Percentiles rank a stretch among this genome's conserved stretches.
Conservation (phyloP, 495 filamentous ascomycete genomes). For the Penicillium antarcticum region DNA sequence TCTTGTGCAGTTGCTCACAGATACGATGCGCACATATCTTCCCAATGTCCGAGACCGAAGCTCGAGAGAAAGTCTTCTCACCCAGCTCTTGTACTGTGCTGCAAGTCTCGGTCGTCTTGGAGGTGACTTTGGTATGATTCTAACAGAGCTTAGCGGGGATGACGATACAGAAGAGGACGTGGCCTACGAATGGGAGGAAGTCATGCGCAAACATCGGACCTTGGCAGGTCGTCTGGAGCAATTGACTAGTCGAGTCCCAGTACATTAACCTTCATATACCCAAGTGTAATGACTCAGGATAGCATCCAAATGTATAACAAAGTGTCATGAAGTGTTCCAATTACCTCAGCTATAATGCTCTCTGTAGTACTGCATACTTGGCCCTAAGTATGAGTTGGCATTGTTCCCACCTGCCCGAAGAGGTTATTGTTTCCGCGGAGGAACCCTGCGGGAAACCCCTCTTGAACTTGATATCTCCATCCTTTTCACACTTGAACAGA, state of each 20-base stretch:
- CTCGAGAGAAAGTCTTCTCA: constrained; percentile 80
- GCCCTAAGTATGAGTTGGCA: too few species aligned
- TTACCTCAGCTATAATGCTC: not conserved
- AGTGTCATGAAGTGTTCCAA: not conserved
- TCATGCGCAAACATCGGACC: constrained; percentile 84
- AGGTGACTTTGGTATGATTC: constrained; percentile 86
- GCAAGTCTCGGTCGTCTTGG: constrained; percentile 89
- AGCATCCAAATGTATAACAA: not conserved
- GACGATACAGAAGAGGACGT: constrained; percentile 49
- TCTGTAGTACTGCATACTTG: too few species aligned
- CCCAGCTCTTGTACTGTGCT: constrained; percentile 93
- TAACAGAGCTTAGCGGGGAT: constrained; percentile 64
- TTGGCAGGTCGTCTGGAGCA: constrained; percentile 84
- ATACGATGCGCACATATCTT: constrained; percentile 75
- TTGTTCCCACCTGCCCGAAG: too few species aligned
- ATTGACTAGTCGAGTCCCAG: constrained; percentile 48
- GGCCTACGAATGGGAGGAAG: constrained; percentile 77
- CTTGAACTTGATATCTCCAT: too few species aligned
- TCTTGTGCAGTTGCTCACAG: constrained; percentile 75
- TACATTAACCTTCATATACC: constrained; percentile 14
- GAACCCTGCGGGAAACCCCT: too few species aligned
- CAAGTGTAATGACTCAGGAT: not conserved
- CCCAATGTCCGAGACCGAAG: constrained; percentile 78
- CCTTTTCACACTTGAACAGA: too few species aligned
- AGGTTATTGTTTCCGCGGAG: too few species aligned